A percentile compares a stretch with the other conserved stretches of the same genome.
These are phyloP conservation scores for Cadophora gregata DNA, from an alignment of 2,329 filamentous ascomycete genomes.

Conservation along the genomic window DNA sequence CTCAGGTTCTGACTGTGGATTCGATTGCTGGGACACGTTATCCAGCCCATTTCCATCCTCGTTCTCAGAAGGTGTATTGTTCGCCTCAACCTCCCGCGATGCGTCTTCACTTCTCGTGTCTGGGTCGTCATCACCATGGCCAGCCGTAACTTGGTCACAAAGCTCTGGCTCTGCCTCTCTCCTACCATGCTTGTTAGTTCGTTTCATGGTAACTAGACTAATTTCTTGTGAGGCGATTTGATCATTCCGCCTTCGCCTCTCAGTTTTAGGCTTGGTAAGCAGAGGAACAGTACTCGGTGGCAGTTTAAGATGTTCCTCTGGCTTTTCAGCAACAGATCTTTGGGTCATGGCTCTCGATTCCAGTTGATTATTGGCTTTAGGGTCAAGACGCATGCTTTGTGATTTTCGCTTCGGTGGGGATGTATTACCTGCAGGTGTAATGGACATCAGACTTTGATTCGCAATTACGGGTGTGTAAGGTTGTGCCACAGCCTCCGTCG, in stretches of 20 bases:
- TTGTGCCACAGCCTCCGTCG: not conserved
- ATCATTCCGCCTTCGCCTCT: not conserved
- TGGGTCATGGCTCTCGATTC: not conserved
- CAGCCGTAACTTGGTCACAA: not conserved
- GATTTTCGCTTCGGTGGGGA: constrained; percentile 11
- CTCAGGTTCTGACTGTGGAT: not conserved
- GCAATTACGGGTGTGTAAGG: not conserved
- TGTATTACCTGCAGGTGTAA: constrained; percentile 5
- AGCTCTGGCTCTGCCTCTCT: no score
- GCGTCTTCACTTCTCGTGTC: constrained; percentile 3
- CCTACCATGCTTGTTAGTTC: not conserved
- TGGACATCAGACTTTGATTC: not conserved
- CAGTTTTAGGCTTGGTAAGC: not conserved
- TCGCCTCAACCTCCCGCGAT: not conserved
- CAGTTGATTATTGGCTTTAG: not conserved
- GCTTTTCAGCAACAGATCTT: not conserved
- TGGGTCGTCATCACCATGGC: not conserved
- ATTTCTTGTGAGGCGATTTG: constrained; percentile 17
- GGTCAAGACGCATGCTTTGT: not conserved
- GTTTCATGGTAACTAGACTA: constrained; percentile 15
- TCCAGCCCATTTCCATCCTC: not conserved
- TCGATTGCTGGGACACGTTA: not conserved
- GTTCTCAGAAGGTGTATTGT: not conserved
- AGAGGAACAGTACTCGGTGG: not conserved
- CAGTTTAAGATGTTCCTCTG: not conserved